Evolutionary conservation across 2,329 filamentous ascomycete genomes (phyloP).

Genomic region (Calycina herbarum): DNA sequence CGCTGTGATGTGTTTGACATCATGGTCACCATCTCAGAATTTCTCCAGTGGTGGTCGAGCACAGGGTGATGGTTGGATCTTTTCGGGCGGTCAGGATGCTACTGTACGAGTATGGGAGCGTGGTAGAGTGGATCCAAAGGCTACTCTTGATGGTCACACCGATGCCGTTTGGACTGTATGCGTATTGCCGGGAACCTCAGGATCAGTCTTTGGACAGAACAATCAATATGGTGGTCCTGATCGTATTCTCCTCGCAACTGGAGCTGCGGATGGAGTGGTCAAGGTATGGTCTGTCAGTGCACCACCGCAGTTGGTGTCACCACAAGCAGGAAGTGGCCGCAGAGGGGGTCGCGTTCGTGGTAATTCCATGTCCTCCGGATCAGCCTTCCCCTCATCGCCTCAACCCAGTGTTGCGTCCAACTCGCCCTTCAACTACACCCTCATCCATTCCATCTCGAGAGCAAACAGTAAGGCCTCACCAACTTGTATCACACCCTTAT

Average conservation of each 20-base stretch:
- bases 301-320: slow-evolving; percentile 81
- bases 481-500: slow-evolving; percentile 91
- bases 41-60: slow-evolving; percentile 88
- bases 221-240: slow-evolving; percentile 78
- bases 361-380: slow-evolving; percentile 93
- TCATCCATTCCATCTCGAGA: slow-evolving; percentile 83
- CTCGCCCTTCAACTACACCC: slow-evolving; percentile 82
- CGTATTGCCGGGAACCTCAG: slow-evolving; percentile 81
- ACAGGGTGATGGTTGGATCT: slow-evolving; percentile 95
- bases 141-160: slow-evolving; percentile 88
- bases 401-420: slow-evolving; percentile 84
- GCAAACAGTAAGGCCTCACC: slow-evolving; percentile 71
- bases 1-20: slow-evolving; percentile 80
- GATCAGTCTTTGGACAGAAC: slow-evolving; percentile 74
- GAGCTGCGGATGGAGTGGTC: slow-evolving; percentile 85
- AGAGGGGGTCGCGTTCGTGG: slow-evolving; percentile 78
- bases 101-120: slow-evolving; percentile 95
- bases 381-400: slow-evolving; percentile 84
- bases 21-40: slow-evolving; percentile 83
- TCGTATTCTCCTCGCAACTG: slow-evolving; percentile 85
- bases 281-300: slow-evolving; percentile 94
- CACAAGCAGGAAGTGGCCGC: slow-evolving; percentile 65
- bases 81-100: slow-evolving; percentile 92
- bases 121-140: slow-evolving; percentile 90
- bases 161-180: slow-evolving; percentile 96